Base-by-base conservation (phyloP, 2,329 filamentous ascomycete genomes). In the Aspergillus transmontanensis region DNA sequence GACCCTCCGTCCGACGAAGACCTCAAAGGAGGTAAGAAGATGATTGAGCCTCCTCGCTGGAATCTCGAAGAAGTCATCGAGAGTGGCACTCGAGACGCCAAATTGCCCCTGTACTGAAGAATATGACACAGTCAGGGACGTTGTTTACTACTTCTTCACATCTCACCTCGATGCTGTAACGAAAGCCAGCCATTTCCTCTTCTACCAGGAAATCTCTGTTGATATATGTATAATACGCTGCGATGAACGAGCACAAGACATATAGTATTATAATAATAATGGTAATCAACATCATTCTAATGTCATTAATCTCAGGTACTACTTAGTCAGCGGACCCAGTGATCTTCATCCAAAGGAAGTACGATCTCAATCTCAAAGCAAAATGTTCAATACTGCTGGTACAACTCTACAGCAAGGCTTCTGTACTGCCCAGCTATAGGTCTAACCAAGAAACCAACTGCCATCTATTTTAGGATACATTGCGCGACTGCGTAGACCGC, bases 11-110 rank as follows among this genome's bases (percentile, higher is more conserved):
- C 90, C 36, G 26, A 19, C 12, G 60, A 59, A 21, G 54, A 50
- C n/a, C 26, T 54, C 14, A 66, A 66, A 50, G 56, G 48, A 14
- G 54, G 53, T 4, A 60, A 48, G 89, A 30, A 87, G 84, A 64
- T 82, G 74, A 73, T 86, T 51, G 83, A 79, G 56, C 85, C 90
- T 48, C 93, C 93, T n/a, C 84, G 93, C 68, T 96, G 93, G 93
- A 84, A 82, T 65, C 77, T 93, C n/a, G 84, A 90, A 67, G 89
- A 91, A 64, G 87, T 94, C 58, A 83, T 96, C 65, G 86, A 85
- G 68, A 82, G 84, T 61, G 90, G 90, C 57, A 90, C 89, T 14
- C 84, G 88, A 67, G 92, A 94, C 77, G 86, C 89, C 67, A 92
- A 93, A 80, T 71, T 85, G 62, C 85, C 87, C 61, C 80, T 94